These are phyloP conservation scores for Lachnellula suecica DNA, from an alignment of 2,329 filamentous ascomycete genomes.

Conservation along the genomic window DNA sequence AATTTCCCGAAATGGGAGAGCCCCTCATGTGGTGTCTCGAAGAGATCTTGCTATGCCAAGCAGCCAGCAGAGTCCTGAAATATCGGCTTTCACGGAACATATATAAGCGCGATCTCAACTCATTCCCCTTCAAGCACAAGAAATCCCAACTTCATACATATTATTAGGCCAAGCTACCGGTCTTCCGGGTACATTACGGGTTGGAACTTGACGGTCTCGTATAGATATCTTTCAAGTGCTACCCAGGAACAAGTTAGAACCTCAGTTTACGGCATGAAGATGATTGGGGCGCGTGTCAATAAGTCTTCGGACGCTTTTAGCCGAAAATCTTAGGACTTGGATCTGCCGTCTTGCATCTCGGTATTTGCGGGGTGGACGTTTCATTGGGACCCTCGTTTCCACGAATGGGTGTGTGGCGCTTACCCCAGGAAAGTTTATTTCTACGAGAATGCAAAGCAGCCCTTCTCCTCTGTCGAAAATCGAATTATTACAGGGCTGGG, in stretches of 20 bases:
- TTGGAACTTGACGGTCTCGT: too few species aligned
- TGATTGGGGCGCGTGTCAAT: background rate
- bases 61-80: background rate
- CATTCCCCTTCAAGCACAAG: background rate
- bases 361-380: background rate
- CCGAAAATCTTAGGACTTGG: background rate
- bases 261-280: too few species aligned
- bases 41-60: background rate
- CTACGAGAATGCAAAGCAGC: too few species aligned
- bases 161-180: background rate
- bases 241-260: too few species aligned
- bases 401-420: background rate
- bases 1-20: background rate
- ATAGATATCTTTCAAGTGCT: too few species aligned
- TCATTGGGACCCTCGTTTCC: background rate
- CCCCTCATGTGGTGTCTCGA: background rate
- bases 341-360: background rate
- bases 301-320: background rate
- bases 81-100: too few species aligned
- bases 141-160: background rate
- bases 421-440: background rate
- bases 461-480: too few species aligned
- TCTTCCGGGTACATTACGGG: too few species aligned
- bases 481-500: background rate
- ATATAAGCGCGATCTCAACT: too few species aligned